A percentile compares a stretch with the other conserved stretches of the same genome.
Conservation (phyloP, 805 yeast species). For the Candida boidinii region DNA sequence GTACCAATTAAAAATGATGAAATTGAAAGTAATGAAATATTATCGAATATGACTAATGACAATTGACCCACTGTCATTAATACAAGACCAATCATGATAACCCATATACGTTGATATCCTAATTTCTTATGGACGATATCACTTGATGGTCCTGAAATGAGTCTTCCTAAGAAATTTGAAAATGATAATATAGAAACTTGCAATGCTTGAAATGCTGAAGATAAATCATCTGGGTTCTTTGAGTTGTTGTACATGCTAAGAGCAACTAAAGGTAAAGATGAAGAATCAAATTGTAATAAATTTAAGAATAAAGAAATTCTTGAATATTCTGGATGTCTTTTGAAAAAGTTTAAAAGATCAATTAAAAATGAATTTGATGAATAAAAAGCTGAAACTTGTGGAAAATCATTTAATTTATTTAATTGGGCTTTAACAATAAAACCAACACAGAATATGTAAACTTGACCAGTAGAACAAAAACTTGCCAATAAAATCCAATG, state of each 20-base stretch:
- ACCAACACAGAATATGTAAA: conserved; percentile 67
- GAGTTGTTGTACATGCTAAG: conserved; percentile 1
- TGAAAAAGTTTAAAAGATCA: background rate
- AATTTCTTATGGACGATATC: conserved; percentile 47
- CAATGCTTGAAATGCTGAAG: conserved; percentile 50
- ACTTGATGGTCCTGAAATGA: conserved; percentile 56
- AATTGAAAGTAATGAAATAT: conserved; percentile 32
- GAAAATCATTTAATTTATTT: conserved; percentile 5
- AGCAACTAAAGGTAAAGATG: too few species aligned
- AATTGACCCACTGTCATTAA: conserved; percentile 30
- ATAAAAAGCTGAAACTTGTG: background rate
- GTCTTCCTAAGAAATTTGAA: conserved; percentile 57
- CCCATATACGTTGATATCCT: conserved; percentile 59
- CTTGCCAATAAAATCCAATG: conserved; percentile 50
- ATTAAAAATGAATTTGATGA: background rate
- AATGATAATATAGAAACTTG: conserved; percentile 64
- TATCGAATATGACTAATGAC: conserved; percentile 28
- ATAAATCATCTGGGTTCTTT: conserved; percentile 19
- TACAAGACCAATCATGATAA: conserved; percentile 34
- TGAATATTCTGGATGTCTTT: conserved; percentile 10
- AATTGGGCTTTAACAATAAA: conserved; percentile 50
- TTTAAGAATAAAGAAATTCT: too few species aligned
- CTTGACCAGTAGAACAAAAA: conserved; percentile 59
- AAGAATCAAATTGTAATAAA: background rate
- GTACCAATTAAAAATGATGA: conserved; percentile 52